phyloP scores from a whole-genome alignment of 2,329 filamentous ascomycete genomes.

The Aspergillus thermomutatus region DNA sequence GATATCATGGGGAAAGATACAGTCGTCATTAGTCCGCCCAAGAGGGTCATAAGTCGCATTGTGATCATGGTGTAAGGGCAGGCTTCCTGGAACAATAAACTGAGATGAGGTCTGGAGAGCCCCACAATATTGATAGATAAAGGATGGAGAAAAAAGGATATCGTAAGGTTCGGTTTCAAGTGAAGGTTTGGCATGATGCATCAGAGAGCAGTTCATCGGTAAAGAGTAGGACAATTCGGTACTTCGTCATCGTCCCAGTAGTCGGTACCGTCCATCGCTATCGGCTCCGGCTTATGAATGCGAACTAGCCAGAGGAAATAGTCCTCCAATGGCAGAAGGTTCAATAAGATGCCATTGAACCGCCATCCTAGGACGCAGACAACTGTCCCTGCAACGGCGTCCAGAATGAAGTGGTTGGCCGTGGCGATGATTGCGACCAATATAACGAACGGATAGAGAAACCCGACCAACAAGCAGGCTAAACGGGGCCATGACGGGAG shows the following conservation, averaged over 20 bases:
- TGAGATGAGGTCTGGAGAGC: not conserved
- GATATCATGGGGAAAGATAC: not conserved
- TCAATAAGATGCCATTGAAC: slow-evolving; percentile 54
- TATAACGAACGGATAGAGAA: slow-evolving; percentile 64
- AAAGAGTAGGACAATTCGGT: slow-evolving; percentile 9
- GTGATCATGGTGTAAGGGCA: not conserved
- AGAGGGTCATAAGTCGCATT: not conserved
- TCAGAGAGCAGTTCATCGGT: slow-evolving; percentile 6
- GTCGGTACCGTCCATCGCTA: slow-evolving; percentile 12
- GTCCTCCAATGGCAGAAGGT: slow-evolving; percentile 64
- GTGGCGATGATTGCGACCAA: slow-evolving; percentile 67
- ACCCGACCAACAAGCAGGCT: slow-evolving; percentile 50
- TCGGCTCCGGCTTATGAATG: slow-evolving; percentile 60
- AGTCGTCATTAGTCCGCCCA: not conserved
- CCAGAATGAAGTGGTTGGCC: slow-evolving; percentile 69
- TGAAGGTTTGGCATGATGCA: not conserved
- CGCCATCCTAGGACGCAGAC: slow-evolving; percentile 65
- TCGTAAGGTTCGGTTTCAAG: not conserved
- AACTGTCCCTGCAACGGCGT: slow-evolving; percentile 64
- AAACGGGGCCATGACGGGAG: slow-evolving; percentile 52
- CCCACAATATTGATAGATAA: not conserved
- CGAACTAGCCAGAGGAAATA: slow-evolving; percentile 62
- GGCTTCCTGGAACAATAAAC: not conserved
- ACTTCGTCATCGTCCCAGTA: slow-evolving; percentile 18
- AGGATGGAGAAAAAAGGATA: not conserved